Evolutionary conservation across 2,329 filamentous ascomycete species (phyloP).

Genomic region (Aspergillus felis): DNA sequence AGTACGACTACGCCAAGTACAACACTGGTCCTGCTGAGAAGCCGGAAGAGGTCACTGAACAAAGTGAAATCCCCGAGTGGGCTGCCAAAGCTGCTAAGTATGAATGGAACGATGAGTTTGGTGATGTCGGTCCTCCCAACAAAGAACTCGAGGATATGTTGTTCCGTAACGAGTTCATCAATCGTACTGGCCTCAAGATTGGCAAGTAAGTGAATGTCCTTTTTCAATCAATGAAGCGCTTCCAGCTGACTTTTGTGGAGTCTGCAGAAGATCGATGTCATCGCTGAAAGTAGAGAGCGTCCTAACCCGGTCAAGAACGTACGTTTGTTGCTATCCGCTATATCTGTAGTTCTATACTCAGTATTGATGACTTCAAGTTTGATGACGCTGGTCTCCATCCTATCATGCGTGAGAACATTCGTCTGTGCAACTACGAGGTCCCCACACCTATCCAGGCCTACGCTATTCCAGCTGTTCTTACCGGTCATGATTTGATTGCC

Average conservation of each 20-base stretch:
- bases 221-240: neutral
- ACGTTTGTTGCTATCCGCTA: slow-evolving; percentile 23
- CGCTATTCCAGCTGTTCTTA: slow-evolving; percentile 72
- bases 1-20: slow-evolving; percentile 37
- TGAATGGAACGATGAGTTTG: slow-evolving; percentile 79
- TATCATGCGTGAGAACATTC: slow-evolving; percentile 71
- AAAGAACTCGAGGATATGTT: slow-evolving; percentile 69
- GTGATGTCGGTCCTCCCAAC: slow-evolving; percentile 74
- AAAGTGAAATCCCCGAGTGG: slow-evolving; percentile 40
- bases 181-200: slow-evolving; percentile 59
- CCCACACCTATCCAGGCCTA: slow-evolving; percentile 89
- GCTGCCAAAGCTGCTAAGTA: slow-evolving; percentile 64
- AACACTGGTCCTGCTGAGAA: slow-evolving; percentile 12
- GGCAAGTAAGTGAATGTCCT: slow-evolving; percentile 48
- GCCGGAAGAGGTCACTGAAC: slow-evolving; percentile 13
- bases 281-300: slow-evolving; percentile 46
- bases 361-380: slow-evolving; percentile 51
- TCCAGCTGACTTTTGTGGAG: slow-evolving; percentile 22
- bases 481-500: slow-evolving; percentile 77
- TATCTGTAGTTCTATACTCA: neutral
- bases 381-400: slow-evolving; percentile 80
- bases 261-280: slow-evolving; percentile 48
- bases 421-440: slow-evolving; percentile 63
- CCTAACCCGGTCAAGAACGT: slow-evolving; percentile 50
- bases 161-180: slow-evolving; percentile 57